These are phyloP conservation scores for Herpetomonas samuelpessoai DNA, from an alignment of 208 protist genomes.

Conservation along the genomic window DNA sequence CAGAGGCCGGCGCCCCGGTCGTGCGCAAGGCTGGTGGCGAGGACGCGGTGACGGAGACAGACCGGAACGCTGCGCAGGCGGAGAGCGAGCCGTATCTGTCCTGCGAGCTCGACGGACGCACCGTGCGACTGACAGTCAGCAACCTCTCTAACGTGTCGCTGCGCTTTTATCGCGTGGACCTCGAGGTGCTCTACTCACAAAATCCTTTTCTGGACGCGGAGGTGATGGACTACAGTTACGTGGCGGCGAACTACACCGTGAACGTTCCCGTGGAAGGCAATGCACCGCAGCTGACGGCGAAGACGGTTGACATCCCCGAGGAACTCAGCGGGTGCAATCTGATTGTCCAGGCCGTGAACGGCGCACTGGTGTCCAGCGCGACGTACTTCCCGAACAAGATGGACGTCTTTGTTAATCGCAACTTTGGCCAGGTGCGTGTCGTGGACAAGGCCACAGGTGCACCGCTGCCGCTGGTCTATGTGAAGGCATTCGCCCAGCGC, in stretches of 20 bases:
- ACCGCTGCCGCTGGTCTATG: slow-evolving; percentile 15
- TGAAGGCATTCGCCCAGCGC: slow-evolving; percentile 12
- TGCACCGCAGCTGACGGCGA: background rate
- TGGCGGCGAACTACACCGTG: slow-evolving; percentile 12
- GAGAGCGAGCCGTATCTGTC: slow-evolving; percentile 11
- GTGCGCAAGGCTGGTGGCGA: background rate
- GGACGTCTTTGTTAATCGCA: slow-evolving; percentile 6
- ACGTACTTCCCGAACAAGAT: slow-evolving; percentile 13
- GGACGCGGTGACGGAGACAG: slow-evolving; percentile 5
- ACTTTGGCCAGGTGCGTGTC: slow-evolving; percentile 14
- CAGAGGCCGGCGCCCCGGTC: slow-evolving; percentile 6
- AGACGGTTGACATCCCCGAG: slow-evolving; percentile 4
- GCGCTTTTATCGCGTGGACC: slow-evolving; percentile 10
- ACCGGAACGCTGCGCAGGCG: slow-evolving; percentile 2
- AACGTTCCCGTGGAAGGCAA: background rate
- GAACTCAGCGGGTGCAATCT: slow-evolving; percentile 8
- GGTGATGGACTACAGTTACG: slow-evolving; percentile 14
- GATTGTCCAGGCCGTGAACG: slow-evolving; percentile 7
- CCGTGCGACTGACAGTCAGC: slow-evolving; percentile 5
- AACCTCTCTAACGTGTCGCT: slow-evolving; percentile 2
- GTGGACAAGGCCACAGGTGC: background rate
- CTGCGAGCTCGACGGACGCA: background rate
- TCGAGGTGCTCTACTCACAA: slow-evolving; percentile 17
- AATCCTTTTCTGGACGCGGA: slow-evolving; percentile 11
- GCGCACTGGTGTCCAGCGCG: slow-evolving; percentile 6